Evolutionary conservation across 2,329 filamentous ascomycete species (phyloP).

Genomic region (Verruconis gallopava): DNA sequence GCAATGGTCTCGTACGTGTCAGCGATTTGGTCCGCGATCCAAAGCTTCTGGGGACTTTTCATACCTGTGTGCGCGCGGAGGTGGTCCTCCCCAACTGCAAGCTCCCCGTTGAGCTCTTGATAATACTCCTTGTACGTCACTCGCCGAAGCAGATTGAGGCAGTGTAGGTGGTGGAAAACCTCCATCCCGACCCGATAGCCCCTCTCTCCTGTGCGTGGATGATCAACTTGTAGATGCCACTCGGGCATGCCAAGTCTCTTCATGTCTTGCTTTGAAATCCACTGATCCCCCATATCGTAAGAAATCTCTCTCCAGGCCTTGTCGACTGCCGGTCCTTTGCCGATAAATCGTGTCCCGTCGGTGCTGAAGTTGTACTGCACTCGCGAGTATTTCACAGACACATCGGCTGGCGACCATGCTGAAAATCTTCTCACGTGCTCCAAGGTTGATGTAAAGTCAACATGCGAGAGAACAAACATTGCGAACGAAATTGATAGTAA

Average conservation of each 20-base stretch:
- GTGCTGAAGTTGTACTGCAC: slow-evolving; percentile 8
- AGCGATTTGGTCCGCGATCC: background rate
- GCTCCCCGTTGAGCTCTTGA: background rate
- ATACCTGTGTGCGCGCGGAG: slow-evolving; percentile 5
- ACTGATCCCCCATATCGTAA: slow-evolving; percentile 41
- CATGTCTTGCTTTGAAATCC: slow-evolving; percentile 43
- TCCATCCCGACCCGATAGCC: slow-evolving; percentile 48
- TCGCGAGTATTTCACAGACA: slow-evolving; percentile 6
- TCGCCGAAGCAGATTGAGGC: slow-evolving; percentile 29
- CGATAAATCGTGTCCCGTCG: background rate
- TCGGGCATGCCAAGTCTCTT: slow-evolving; percentile 39
- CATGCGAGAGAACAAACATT: slow-evolving; percentile 5
- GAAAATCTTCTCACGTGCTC: slow-evolving; percentile 6
- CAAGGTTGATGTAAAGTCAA: slow-evolving; percentile 4
- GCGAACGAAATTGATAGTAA: slow-evolving; percentile 6
- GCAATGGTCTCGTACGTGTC: slow-evolving; percentile 5
- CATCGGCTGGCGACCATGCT: slow-evolving; percentile 5
- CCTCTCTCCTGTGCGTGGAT: slow-evolving; percentile 42
- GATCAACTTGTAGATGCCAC: slow-evolving; percentile 40
- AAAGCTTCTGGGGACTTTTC: background rate
- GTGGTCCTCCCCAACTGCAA: background rate
- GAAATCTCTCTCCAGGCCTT: slow-evolving; percentile 7
- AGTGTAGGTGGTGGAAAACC: slow-evolving; percentile 45
- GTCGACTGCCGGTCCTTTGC: slow-evolving; percentile 8
- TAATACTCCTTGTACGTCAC: slow-evolving; percentile 6